Conservation (phyloP, 1,284 basidiomycete genomes). For the Ganoderma boninense region DNA sequence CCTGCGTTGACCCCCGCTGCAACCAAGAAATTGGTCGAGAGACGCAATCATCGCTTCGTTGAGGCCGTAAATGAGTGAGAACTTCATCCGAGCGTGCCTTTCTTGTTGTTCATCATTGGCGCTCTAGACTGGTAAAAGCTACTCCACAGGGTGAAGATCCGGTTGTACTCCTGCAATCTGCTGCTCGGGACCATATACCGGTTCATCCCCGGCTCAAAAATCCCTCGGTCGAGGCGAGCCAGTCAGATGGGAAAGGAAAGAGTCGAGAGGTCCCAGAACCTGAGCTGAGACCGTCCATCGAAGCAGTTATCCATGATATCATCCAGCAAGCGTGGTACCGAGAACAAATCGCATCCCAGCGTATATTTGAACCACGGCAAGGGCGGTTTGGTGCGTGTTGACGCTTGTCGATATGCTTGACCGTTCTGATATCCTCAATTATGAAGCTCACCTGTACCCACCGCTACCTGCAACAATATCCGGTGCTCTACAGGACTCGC, state of each 20-base stretch:
- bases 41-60: constrained; percentile 72
- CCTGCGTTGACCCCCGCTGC: constrained; percentile 63
- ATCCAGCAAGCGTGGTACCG: constrained; percentile 68
- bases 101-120: neutral
- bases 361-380: constrained; percentile 60
- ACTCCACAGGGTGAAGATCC: constrained; percentile 66
- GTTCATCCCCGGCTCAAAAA: constrained; percentile 56
- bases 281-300: constrained; percentile 64
- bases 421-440: neutral
- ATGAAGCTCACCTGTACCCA: constrained; percentile 58
- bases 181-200: constrained; percentile 76
- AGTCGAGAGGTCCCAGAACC: constrained; percentile 52
- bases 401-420: neutral
- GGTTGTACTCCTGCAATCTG: constrained; percentile 66
- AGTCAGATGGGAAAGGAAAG: constrained; percentile 30
- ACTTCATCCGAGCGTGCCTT: neutral
- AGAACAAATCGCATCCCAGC: constrained; percentile 70
- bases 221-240: constrained; percentile 16
- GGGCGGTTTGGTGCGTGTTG: constrained; percentile 56
- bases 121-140: constrained; percentile 66
- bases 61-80: constrained; percentile 78
- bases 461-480: constrained; percentile 67
- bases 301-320: constrained; percentile 66
- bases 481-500: constrained; percentile 67
- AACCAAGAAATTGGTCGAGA: constrained; percentile 77